Evolutionary conservation across 441 rosid species (phyloP).

Genomic region (Macaranga tanarius): DNA sequence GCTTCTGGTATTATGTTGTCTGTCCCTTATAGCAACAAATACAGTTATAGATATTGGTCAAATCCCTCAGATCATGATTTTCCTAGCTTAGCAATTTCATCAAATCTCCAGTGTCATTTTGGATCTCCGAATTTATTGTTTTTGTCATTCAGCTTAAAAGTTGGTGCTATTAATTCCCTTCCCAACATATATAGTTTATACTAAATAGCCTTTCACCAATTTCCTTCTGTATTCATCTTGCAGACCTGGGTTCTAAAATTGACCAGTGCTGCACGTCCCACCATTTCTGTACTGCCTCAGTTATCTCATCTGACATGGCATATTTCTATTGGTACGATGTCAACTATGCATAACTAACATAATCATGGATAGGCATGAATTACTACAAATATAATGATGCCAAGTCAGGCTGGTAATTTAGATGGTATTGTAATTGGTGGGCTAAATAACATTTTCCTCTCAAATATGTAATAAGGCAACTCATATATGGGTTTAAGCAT

Average conservation of each 20-base stretch:
- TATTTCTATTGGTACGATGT: too few species aligned
- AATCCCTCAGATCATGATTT: not conserved
- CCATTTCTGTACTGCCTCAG: too few species aligned
- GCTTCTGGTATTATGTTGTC: not conserved
- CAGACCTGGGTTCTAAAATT: not conserved
- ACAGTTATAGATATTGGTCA: not conserved
- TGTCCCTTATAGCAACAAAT: not conserved
- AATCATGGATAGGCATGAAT: not conserved
- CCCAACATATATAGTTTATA: not conserved
- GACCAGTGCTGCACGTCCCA: too few species aligned
- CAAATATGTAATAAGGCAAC: not conserved
- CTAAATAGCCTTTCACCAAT: not conserved
- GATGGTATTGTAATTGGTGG: too few species aligned
- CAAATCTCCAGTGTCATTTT: not conserved
- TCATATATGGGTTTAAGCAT: not conserved
- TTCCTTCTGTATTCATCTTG: not conserved
- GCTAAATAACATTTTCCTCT: too few species aligned
- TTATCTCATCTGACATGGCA: too few species aligned
- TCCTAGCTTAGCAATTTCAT: slow-evolving; percentile 1
- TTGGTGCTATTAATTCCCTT: too few species aligned
- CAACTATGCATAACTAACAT: too few species aligned
- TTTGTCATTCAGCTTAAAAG: not conserved
- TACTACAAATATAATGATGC: not conserved
- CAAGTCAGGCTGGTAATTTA: not conserved
- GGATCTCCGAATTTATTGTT: not conserved